Base-by-base conservation (phyloP, 148 eudicot genomes). In the Vaccinium vitisidaea region DNA sequence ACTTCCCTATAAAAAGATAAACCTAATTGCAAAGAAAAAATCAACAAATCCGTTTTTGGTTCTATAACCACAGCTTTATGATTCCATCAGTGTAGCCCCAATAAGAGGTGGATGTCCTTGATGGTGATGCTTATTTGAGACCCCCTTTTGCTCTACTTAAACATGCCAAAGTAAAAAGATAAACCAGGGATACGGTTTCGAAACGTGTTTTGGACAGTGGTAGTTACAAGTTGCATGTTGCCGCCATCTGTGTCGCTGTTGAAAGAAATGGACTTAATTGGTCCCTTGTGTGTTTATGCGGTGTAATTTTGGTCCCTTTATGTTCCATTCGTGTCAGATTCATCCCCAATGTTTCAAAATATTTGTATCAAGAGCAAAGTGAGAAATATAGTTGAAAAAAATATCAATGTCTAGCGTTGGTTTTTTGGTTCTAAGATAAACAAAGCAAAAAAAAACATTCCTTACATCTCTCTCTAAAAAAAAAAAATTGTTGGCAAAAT, bases 141-240 rank as follows among this genome's bases (percentile, higher is more conserved):
- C 16, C 56, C n/a, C 59, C 4, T 77, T 52, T 50, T 77, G 43
- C 55, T 77, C 46, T 48, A 75, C 13, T 25, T 1, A 52, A 52
- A 59, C 36, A 48, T 77, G 1, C 32, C 1, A 70, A 30, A 14
- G 36, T 3, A 32, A 70, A 70, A n/a, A 25, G 43, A 27, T 13
- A 70, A 30, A n/a, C n/a, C 15, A 53, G 80, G 63, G 77, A 79
- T 85, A 73, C 61, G 48, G 43, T 39, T 39, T 39, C 43, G 43
- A 39, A 80, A 88, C 90, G 86, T 88, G 90, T 84, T 83, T 79
- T 69, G 82, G 54, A 53, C 76, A 11, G 48, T 27, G 61, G 16
- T 32, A 83, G 59, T 19, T 36, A 49, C 23, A 18, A 25, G 19
- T 56, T 5, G 75, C 25, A 43, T 46, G 52, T 27, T 23, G 74